Evolutionary conservation across 2,329 filamentous ascomycete genomes (phyloP).

Genomic region (Helotiales sp.): DNA sequence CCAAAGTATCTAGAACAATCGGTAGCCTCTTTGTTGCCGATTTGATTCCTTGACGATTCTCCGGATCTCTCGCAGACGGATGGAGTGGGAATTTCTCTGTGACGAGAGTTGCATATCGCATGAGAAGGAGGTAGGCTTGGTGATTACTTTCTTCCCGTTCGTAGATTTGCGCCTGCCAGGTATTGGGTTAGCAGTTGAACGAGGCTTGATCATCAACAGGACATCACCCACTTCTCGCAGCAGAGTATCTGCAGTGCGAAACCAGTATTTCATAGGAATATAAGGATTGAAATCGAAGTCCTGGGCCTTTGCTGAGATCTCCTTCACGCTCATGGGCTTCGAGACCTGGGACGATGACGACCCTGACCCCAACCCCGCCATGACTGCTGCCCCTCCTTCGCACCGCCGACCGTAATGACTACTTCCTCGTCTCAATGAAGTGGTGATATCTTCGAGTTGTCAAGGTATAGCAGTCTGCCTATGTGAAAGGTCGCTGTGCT

Average conservation of each 20-base stretch:
- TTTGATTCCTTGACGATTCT: conserved; percentile 58
- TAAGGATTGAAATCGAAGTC: conserved; percentile 81
- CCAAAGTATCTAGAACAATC: conserved; percentile 62
- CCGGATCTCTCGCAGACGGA: conserved; percentile 72
- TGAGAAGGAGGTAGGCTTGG: conserved; percentile 89
- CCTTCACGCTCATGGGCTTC: conserved; percentile 72
- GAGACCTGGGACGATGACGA: conserved; percentile 26
- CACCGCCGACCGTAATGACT: neutral
- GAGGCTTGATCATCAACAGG: neutral
- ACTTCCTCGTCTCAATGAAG: neutral
- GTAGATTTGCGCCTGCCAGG: conserved; percentile 76
- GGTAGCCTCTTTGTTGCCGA: conserved; percentile 65
- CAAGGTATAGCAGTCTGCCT: neutral
- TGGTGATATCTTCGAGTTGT: neutral
- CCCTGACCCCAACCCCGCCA: conserved; percentile 37
- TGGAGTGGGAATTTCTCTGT: conserved; percentile 76
- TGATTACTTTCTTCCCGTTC: conserved; percentile 84
- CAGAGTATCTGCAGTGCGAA: conserved; percentile 78
- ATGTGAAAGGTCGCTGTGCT: neutral
- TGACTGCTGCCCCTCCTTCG: conserved; percentile 25
- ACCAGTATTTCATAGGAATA: conserved; percentile 80
- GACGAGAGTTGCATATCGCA: conserved; percentile 85
- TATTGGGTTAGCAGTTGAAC: conserved; percentile 5
- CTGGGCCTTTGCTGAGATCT: conserved; percentile 76
- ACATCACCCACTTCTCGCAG: conserved; percentile 71